These are phyloP conservation scores for Ceratocystis variospora DNA, from an alignment of 2,329 filamentous ascomycete species.

Conservation along the genomic window DNA sequence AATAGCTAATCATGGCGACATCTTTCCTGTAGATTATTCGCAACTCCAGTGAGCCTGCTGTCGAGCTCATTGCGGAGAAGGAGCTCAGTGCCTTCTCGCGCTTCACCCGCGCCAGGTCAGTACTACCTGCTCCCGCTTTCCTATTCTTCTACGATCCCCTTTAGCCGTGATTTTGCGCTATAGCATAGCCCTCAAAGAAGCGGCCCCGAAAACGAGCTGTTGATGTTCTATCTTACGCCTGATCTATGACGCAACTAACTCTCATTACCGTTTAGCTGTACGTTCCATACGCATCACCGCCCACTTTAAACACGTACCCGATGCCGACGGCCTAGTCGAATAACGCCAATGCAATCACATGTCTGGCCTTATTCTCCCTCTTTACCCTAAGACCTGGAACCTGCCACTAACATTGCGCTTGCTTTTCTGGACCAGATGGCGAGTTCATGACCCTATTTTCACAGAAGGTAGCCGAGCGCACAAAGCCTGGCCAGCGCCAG, in stretches of 20 bases:
- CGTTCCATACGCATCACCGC: background rate
- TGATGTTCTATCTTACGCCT: background rate
- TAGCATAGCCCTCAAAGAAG: background rate
- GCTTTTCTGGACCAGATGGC: slow-evolving; percentile 27
- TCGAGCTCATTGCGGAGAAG: slow-evolving; percentile 64
- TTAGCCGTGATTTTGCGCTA: background rate
- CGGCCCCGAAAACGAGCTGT: background rate
- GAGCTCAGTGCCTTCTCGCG: slow-evolving; percentile 66
- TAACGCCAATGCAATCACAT: background rate
- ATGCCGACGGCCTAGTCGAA: background rate
- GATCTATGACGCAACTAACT: slow-evolving; percentile 10
- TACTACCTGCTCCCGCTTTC: slow-evolving; percentile 15
- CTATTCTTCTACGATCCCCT: background rate
- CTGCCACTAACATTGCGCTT: slow-evolving; percentile 5
- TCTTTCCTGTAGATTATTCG: slow-evolving; percentile 51
- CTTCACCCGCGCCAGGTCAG: slow-evolving; percentile 61
- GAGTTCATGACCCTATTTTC: slow-evolving; percentile 72
- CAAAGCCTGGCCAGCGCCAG: slow-evolving; percentile 65
- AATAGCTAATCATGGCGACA: background rate
- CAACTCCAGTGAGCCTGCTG: slow-evolving; percentile 61
- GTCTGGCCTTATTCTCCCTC: background rate
- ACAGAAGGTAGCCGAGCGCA: slow-evolving; percentile 78
- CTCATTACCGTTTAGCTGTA: slow-evolving; percentile 11
- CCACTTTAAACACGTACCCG: background rate
- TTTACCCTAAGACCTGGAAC: background rate